Evolutionary conservation across 257 asterid species (phyloP), one percentile per base, ranked within the genome.

Genomic region (Nicotiana sylvestris): DNA sequence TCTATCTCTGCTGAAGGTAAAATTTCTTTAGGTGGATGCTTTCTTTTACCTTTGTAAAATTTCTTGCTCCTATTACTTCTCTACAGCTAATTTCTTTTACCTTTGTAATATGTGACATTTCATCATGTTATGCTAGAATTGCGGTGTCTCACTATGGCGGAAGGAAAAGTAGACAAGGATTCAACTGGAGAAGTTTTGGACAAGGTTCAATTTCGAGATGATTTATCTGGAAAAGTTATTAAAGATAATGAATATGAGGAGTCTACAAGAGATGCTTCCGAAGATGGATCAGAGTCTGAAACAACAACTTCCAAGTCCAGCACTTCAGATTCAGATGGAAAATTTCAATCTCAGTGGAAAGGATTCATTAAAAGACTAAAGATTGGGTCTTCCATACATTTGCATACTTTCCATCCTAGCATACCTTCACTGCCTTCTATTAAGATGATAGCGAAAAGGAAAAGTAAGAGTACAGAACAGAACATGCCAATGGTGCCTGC

Each of bases 401-500:
- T 80, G 21, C 76, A 80, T 80, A 80, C 83, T 15, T 80, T 80
- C 76, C 83, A 80, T 64, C 77, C 77, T 27, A 80, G 65, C 83
- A 64, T 80, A 17, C 83, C 83, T 62, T 64, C 83, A 1, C 51
- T 80, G 25, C 77, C 65, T 67, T 37, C 83, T 30, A 80, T 80
- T 51, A 65, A 80, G 65, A 80, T 62, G 77, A 29, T 53, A 21
- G 77, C 83, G 0, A 80, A 80, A 67, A 64, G 74, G 74, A 80
- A 55, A 65, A 64, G 35, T 43, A 65, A 11, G 77, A 80, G 4
- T 74, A 74, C 80, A 74, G 64, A 74, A 74, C 80, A 65, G 64
- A 65, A 64, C 61, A 25, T 80, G 46, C 65, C 77, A 66, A 17
- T 9, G 25, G 64, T 13, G 51, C 15, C 83, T 80, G 9, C 65